These are phyloP conservation scores for Uronychia setigera DNA, from an alignment of 73 alveolate species.

Conservation along the genomic window DNA sequence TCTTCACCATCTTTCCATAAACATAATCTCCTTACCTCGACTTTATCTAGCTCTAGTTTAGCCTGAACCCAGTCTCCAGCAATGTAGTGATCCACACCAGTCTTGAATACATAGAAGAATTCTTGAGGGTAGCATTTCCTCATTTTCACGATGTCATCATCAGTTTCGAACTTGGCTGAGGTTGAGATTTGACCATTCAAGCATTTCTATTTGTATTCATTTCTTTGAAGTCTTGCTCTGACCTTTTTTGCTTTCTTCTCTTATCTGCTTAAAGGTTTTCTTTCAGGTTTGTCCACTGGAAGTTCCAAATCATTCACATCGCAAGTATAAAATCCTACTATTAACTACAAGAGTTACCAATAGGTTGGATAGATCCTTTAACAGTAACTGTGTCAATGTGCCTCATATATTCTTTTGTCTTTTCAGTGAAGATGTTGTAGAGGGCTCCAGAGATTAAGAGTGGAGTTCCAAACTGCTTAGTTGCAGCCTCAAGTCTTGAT, in stretches of 20 bases:
- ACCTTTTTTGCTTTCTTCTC: constrained; percentile 58
- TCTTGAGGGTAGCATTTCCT: constrained; percentile 3
- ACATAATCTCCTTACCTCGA: constrained; percentile 73
- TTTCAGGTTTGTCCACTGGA: constrained; percentile 43
- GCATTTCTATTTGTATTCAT: constrained; percentile 31
- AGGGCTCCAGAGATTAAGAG: constrained; percentile 79
- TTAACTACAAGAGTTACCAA: constrained; percentile 10
- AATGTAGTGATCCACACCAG: constrained; percentile 27
- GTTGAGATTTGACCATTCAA: constrained; percentile 42
- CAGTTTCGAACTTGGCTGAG: constrained; percentile 34
- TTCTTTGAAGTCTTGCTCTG: constrained; percentile 52
- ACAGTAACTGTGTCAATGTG: constrained; percentile 85
- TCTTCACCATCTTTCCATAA: constrained; percentile 8
- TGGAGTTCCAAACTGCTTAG: constrained; percentile 87
- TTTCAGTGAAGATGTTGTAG: constrained; percentile 57
- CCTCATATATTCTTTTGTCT: constrained; percentile 55
- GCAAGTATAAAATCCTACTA: constrained; percentile 50
- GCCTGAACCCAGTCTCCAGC: constrained; percentile 60
- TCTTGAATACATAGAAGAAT: constrained; percentile 13
- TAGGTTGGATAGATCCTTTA: constrained; percentile 75
- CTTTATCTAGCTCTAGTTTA: constrained; percentile 25
- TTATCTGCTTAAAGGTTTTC: constrained; percentile 28
- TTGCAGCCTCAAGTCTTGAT: constrained; percentile 88
- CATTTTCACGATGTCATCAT: constrained; percentile 43
- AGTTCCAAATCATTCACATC: constrained; percentile 57